phyloP scores from a whole-genome alignment of 345 rosid species.

The Linum usitatissimum region DNA sequence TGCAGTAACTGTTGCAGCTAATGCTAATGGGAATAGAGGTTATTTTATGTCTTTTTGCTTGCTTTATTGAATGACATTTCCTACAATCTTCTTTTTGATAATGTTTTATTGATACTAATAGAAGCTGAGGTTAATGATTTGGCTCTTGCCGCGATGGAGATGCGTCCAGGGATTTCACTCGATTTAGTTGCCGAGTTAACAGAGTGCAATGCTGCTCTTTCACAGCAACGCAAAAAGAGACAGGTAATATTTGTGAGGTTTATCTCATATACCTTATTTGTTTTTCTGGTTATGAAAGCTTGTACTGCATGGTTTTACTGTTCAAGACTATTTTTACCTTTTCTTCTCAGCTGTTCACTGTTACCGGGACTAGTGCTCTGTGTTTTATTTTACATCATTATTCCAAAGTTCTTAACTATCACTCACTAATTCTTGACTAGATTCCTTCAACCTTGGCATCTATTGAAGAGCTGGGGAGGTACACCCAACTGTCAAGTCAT shows the following conservation, averaged over 20 bases:
- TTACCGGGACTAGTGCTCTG: no score
- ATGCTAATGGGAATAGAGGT: constrained; percentile 88
- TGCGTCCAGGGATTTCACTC: constrained; percentile 65
- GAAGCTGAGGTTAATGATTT: constrained; percentile 18
- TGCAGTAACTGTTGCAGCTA: constrained; percentile 31
- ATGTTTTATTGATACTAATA: constrained; percentile 7
- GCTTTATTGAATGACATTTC: background rate
- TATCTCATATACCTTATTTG: background rate
- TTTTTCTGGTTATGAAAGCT: background rate
- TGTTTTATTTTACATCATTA: background rate
- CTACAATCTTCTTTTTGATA: constrained; percentile 7
- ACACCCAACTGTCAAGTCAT: constrained; percentile 87
- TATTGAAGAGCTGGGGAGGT: constrained; percentile 58
- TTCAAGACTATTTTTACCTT: no score
- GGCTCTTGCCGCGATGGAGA: constrained; percentile 22
- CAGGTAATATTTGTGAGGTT: constrained; percentile 12
- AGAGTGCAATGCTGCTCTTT: constrained; percentile 79
- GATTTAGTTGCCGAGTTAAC: constrained; percentile 56
- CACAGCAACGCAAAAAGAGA: constrained; percentile 78
- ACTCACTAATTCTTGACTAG: constrained; percentile 20
- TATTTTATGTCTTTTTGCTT: constrained; percentile 8
- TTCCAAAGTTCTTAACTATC: background rate
- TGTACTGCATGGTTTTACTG: no score
- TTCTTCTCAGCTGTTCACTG: no score
- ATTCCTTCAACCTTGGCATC: constrained; percentile 64